Evolutionary conservation across 2,329 filamentous ascomycete species (phyloP), one percentile per base, ranked within the genome.

Genomic region (Verticillium albo-atrum): DNA sequence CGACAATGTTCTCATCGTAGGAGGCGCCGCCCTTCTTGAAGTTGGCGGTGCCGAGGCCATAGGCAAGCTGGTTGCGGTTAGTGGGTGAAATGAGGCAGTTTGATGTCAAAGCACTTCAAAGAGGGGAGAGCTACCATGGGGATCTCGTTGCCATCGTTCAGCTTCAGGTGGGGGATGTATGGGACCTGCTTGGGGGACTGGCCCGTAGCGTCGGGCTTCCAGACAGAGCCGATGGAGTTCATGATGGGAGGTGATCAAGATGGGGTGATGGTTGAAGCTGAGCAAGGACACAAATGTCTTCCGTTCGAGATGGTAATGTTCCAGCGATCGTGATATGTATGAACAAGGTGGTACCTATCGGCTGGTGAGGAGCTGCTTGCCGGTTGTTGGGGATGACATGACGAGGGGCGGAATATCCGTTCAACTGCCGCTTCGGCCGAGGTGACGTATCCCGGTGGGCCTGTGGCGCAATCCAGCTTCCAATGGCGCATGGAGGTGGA

Each of bases 131-230:
- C 37, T 74, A 88, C 86, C 79, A 89, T 81, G 12, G 90, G 90
- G 57, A 93, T 90, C 60, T 85, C 82, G 62, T 85, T 84, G 62
- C 89, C 89, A 76, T 93, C 88, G 65, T 90, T 91, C 59, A 93
- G 79, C 75, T 88, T 90, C 58, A 92, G 72, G 58, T 73, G 77
- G 1, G 87, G 87, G 42, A 88, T 71, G 56, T 73, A 72, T 2
- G 67, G 67, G 12, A 68, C 60, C 66, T 79, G 77, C 69, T 79
- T 77, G 14, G 77, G 73, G n/a, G 68, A 59, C 6, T 64, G 63
- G n/a, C 73, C 75, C 53, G 74, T 73, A 25, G 75, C 71, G 62
- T 75, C 70, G 25, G 77, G 74, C 57, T 72, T 70, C 68, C 72
- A 77, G 26, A 71, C 64, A 14, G 75, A 67, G 7, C 71, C 69